Evolutionary conservation across 2,329 filamentous ascomycete species (phyloP).

Genomic region (Xylogone sp.): DNA sequence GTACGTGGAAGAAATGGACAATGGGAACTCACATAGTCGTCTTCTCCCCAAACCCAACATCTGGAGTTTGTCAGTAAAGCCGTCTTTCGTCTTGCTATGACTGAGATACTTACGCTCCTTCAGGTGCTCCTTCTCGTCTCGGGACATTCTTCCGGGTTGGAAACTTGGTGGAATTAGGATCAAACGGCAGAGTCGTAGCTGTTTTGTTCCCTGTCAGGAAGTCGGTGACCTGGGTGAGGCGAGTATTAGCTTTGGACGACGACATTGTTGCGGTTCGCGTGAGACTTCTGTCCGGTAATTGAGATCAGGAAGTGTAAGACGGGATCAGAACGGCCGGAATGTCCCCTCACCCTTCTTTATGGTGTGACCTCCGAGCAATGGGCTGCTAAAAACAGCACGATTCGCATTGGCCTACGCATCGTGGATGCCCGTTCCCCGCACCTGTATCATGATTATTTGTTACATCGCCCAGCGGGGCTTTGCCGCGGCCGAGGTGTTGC

Average conservation of each 20-base stretch:
- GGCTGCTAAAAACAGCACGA: too few relatives aligned
- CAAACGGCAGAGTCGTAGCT: conserved; percentile 22
- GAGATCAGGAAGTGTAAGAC: too few relatives aligned
- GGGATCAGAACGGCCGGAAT: too few relatives aligned
- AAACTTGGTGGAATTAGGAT: conserved; percentile 26
- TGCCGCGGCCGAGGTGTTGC: neutral
- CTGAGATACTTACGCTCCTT: conserved; percentile 21
- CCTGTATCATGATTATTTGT: neutral
- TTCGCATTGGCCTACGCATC: too few relatives aligned
- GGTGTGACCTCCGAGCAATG: too few relatives aligned
- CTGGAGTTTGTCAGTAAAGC: conserved; percentile 8
- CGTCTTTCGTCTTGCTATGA: neutral
- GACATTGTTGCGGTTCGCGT: neutral
- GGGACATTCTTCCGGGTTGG: conserved; percentile 23
- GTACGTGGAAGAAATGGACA: neutral
- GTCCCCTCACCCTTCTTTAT: too few relatives aligned
- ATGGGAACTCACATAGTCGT: conserved; percentile 20
- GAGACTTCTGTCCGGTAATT: too few relatives aligned
- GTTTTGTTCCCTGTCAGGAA: conserved; percentile 20
- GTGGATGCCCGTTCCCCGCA: too few relatives aligned
- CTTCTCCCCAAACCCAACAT: conserved; percentile 28
- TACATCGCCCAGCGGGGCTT: neutral
- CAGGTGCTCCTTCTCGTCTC: conserved; percentile 22
- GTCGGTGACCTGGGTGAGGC: conserved; percentile 21
- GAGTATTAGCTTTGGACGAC: conserved; percentile 12